Evolutionary conservation across 1,139 yeast genomes (phyloP), one percentile per base, ranked within the genome.

Genomic region (Scheffersomyces quercinus): DNA sequence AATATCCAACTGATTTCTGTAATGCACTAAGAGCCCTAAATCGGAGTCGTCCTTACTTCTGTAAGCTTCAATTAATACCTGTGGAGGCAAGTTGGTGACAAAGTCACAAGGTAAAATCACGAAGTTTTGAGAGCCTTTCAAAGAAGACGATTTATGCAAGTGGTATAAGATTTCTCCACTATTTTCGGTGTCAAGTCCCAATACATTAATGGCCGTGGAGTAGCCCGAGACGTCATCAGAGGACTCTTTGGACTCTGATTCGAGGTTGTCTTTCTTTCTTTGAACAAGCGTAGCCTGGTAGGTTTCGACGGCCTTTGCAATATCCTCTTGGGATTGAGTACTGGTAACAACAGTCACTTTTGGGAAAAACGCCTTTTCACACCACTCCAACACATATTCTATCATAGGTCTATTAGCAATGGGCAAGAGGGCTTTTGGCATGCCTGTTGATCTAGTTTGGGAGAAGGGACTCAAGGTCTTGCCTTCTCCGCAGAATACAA

Each of bases 101-200:
- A 93, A 87, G 64, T 95, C 99, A 68, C 98, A 91, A 3, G 99
- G 97, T 48, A 95, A 68, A 35, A 93, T 65, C 15, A 90, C 88
- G 58, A 89, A 85, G 59, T 88, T 55, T 42, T 58, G 49, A 36
- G 49, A 53, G n/a, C 57, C 48, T 81, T 39, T 72, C 60, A 46
- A 66, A 54, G 43, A 70, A 60, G 45, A 66, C 57, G 43, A 66
- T 69, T 78, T 71, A 54, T 83, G 65, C 42, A 79, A 70, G 28
- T 75, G 71, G 43, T 60, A 54, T 31, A 90, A 61, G 33, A 84
- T 70, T 44, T 78, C 83, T n/a, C 96, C 96, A 26, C 88, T 82
- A 20, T 74, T 60, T 5, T 75, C 75, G 16, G 75, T 66, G 44
- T 75, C 76, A 7, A 77, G 64, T 10, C 73, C 69, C 12, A 80